phyloP scores from a whole-genome alignment of 768 basidiomycete genomes.

The Cyclocybe aegerita region DNA sequence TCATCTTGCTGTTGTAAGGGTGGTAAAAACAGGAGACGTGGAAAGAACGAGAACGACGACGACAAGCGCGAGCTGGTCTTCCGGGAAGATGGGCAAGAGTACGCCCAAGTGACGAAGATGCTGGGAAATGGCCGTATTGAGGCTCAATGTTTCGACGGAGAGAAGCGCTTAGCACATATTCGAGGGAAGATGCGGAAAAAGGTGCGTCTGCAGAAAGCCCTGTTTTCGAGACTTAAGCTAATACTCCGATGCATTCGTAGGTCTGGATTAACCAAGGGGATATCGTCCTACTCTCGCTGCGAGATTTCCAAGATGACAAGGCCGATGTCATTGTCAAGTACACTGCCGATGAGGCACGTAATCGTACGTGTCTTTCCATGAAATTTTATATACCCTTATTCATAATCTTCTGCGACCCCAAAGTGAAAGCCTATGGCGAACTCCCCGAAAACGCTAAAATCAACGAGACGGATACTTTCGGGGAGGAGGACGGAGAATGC shows the following conservation, averaged over 20 bases:
- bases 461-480: slow-evolving; percentile 94
- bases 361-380: slow-evolving; percentile 41
- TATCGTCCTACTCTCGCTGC: slow-evolving; percentile 90
- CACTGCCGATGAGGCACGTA: slow-evolving; percentile 92
- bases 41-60: slow-evolving; percentile 99
- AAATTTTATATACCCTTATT: too few species aligned
- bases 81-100: slow-evolving; percentile 98
- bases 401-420: too few species aligned
- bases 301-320: slow-evolving; percentile 99
- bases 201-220: slow-evolving; percentile 44
- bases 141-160: slow-evolving; percentile 97
- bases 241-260: slow-evolving; percentile 37
- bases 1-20: slow-evolving; percentile 51
- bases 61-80: slow-evolving; percentile 99
- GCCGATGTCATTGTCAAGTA: slow-evolving; percentile 99
- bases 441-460: slow-evolving; percentile 95
- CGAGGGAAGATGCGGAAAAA: slow-evolving; percentile 99
- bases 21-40: slow-evolving; percentile 98
- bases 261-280: slow-evolving; percentile 99
- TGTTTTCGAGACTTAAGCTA: neutral
- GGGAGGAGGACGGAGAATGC: slow-evolving; percentile 88
- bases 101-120: slow-evolving; percentile 98
- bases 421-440: slow-evolving; percentile 97
- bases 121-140: slow-evolving; percentile 96
- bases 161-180: slow-evolving; percentile 96